phyloP scores from a whole-genome alignment of 2,329 filamentous ascomycete species.

The Fusarium heterosporum region DNA sequence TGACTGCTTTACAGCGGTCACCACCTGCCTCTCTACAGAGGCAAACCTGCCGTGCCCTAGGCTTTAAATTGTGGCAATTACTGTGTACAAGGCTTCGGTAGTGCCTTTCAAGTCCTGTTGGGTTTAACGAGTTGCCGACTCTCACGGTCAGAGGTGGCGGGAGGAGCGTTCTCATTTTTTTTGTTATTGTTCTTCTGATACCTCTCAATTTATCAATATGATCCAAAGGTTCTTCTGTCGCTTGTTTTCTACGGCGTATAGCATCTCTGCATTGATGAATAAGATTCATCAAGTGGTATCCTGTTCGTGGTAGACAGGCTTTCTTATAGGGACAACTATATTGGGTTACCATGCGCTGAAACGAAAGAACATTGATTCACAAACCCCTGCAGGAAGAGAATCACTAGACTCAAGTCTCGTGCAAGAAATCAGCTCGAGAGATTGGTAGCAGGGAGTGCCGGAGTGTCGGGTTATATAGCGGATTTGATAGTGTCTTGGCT shows the following conservation, averaged over 20 bases:
- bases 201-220: neutral
- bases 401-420: neutral
- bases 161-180: constrained; percentile 24
- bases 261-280: too few species aligned
- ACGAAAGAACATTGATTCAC: neutral
- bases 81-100: constrained; percentile 18
- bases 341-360: neutral
- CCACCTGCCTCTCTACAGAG: too few species aligned
- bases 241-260: neutral
- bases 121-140: neutral
- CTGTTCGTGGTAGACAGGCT: too few species aligned
- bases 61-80: too few species aligned
- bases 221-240: neutral
- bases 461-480: constrained; percentile 32
- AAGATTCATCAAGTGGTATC: too few species aligned
- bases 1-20: too few species aligned
- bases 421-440: constrained; percentile 7
- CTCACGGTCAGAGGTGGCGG: neutral
- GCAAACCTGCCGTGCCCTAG: too few species aligned
- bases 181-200: neutral
- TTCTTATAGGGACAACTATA: neutral
- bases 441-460: constrained; percentile 36
- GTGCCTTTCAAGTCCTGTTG: constrained; percentile 30
- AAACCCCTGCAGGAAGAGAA: constrained; percentile 26
- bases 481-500: constrained; percentile 13